These are phyloP conservation scores for Globisporangium okanoganense DNA, from an alignment of 352 stramenopile species.

Conservation along the genomic window DNA sequence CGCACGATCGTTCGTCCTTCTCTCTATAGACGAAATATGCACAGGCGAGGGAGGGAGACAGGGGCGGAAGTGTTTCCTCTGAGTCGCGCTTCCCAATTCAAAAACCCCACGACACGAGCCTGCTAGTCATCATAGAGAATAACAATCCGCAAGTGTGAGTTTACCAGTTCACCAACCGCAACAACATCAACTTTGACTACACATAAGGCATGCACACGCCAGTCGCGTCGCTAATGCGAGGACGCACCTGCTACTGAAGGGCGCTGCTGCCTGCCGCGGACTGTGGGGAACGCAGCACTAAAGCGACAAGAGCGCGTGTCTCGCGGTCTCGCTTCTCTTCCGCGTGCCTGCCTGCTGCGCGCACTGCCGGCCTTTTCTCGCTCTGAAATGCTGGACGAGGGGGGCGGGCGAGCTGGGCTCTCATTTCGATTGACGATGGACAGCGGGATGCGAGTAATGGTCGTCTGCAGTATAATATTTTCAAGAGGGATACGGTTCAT, in stretches of 20 bases:
- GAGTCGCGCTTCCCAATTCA: not conserved
- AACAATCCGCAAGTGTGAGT: not conserved
- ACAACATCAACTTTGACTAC: not conserved
- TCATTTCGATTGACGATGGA: slow-evolving; percentile 7
- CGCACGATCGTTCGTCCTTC: not conserved
- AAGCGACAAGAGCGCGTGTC: too few species aligned
- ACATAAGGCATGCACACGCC: too few species aligned
- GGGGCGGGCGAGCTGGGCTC: not conserved
- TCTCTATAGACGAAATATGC: slow-evolving; percentile 1
- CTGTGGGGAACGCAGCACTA: not conserved
- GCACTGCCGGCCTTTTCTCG: slow-evolving; percentile 12
- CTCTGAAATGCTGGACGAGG: slow-evolving; percentile 10
- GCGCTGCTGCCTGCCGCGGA: not conserved
- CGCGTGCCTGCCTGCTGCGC: not conserved
- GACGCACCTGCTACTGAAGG: not conserved
- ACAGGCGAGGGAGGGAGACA: not conserved
- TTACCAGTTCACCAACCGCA: not conserved
- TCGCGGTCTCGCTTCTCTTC: slow-evolving; percentile 1
- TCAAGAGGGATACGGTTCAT: too few species aligned
- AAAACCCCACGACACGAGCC: not conserved
- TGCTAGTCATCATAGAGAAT: not conserved
- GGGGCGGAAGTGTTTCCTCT: not conserved
- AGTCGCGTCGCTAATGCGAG: not conserved
- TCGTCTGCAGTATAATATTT: not conserved
- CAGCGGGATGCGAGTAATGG: not conserved